Evolutionary conservation across 768 basidiomycete species (phyloP), one percentile per base, ranked within the genome.

Genomic region (Leucosporidium yakuticum): DNA sequence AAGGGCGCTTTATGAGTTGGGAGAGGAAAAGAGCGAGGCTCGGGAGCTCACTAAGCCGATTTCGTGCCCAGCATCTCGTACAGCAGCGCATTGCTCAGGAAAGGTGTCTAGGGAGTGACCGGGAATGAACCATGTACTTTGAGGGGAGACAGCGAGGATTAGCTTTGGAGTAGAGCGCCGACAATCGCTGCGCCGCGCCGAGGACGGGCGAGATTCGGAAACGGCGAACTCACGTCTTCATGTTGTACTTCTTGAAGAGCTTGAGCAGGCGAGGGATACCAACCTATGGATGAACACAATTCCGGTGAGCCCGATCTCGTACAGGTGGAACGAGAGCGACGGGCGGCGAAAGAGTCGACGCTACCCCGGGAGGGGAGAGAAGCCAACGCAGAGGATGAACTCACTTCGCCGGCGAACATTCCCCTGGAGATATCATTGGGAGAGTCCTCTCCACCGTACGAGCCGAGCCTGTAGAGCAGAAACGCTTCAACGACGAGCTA

Each of bases 51-150:
- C 65, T 8, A 71, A 57, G 0, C 73, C 73, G 82, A 89, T 82
- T 77, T 90, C 88, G 73, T 89, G 87, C 0, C 87, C 87, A 23
- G 85, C 85, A 75, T 88, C 88, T 20, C 87, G 80, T 17, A 88
- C 85, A 6, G 84, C 83, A 47, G 83, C 85, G 83, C 87, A 86
- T 76, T 88, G 80, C 57, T 85, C 80, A 0, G 87, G 87, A 76
- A 89, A 89, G 0, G 88, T 88, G 73, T 89, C 88, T 62, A 89
- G 78, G 68, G 85, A 86, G 72, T 90, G 88, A 2, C 86, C 86
- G 84, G 66, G 49, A 0, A 66, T 56, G 65, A 72, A 72, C 62
- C 57, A 69, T 0, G 65, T 57, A 6, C 69, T 60, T n/a, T 56
- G 47, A 11, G 2, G 2, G 15, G 2, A 8, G 55, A 15, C 5